Evolutionary conservation across 2,329 filamentous ascomycete genomes (phyloP), one percentile per base, ranked within the genome.

Genomic region (Trichoderma endophyticum): DNA sequence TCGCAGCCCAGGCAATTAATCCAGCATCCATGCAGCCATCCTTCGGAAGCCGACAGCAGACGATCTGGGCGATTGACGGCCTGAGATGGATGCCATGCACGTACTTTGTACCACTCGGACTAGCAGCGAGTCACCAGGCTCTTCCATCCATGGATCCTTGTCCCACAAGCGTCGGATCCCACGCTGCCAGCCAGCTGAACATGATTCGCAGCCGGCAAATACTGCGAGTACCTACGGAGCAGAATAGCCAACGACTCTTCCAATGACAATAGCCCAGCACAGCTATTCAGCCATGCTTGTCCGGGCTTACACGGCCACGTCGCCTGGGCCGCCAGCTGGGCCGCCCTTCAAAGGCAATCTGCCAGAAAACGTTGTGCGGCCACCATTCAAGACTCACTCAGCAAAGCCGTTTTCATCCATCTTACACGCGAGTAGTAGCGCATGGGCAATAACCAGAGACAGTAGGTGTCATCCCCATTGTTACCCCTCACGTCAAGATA

Each of bases 401-500:
- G 32, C 28, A 34, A 34, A 60, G 57, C 30, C 57, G 12, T 59
- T 28, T 32, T n/a, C 64, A 59, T 39, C 48, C 64, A 59, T 39
- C 48, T 36, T 30, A 59, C 64, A 30, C 65, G 65, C 54, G 28
- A 32, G 4, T 34, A 21, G 21, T 54, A 63, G 21, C 39, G 59
- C 48, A 28, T 32, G 43, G 60, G 66, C 26, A 69, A 43, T 61
- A 61, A 21, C 66, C 66, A 54, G 67, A 70, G 39, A 70, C 39
- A 62, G 67, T 54, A 70, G 67, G 67, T 70, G 56, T 36, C 67
- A 70, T 70, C 32, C 28, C 57, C 43, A 62, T 54, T 70, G 57
- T 60, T 71, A 71, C 69, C 69, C 69, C 69, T 66, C 69, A 63
- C 61, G 26, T 60, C 69, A 36, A 63, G 34, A 32, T 26, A 30